A percentile compares a stretch with the other conserved stretches of the same genome.
These are phyloP conservation scores for Phoenix roebelenii DNA, from an alignment of 176 grass and related monocot species.

Conservation along the genomic window DNA sequence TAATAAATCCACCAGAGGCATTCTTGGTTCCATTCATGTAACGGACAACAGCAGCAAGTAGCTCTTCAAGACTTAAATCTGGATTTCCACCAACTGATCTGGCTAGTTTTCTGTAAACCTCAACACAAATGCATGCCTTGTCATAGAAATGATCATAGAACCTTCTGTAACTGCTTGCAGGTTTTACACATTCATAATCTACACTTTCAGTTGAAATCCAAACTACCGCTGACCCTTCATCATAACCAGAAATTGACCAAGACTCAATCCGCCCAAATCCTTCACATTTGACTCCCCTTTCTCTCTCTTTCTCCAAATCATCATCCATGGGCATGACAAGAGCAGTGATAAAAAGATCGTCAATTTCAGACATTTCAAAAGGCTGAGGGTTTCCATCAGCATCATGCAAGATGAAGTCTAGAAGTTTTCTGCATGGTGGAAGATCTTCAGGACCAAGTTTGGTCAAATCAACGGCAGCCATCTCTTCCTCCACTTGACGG, in stretches of 20 bases:
- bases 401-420: slow-evolving; percentile 90
- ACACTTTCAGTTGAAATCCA: slow-evolving; percentile 94
- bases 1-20: slow-evolving; percentile 45
- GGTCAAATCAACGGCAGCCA: slow-evolving; percentile 72
- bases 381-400: slow-evolving; percentile 77
- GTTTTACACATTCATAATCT: slow-evolving; percentile 97
- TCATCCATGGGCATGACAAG: slow-evolving; percentile 90
- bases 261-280: slow-evolving; percentile 94
- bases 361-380: slow-evolving; percentile 97
- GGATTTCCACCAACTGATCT: slow-evolving; percentile 79
- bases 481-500: slow-evolving; percentile 66
- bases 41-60: slow-evolving; percentile 88
- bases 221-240: slow-evolving; percentile 77
- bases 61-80: slow-evolving; percentile 60
- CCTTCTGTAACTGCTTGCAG: slow-evolving; percentile 69
- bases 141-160: slow-evolving; percentile 82
- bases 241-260: slow-evolving; percentile 97
- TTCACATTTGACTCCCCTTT: slow-evolving; percentile 84
- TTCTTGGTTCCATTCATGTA: slow-evolving; percentile 58
- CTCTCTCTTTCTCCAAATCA: slow-evolving; percentile 70
- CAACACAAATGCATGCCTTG: slow-evolving; percentile 88
- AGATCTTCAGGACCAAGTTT: slow-evolving; percentile 59
- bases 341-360: slow-evolving; percentile 85
- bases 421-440: slow-evolving; percentile 68
- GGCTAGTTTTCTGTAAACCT: slow-evolving; percentile 78